A percentile compares a stretch with the other conserved stretches of the same genome.
Evolutionary conservation across 148 eudicot genomes (phyloP).

Genomic region (Bassia scoparia): DNA sequence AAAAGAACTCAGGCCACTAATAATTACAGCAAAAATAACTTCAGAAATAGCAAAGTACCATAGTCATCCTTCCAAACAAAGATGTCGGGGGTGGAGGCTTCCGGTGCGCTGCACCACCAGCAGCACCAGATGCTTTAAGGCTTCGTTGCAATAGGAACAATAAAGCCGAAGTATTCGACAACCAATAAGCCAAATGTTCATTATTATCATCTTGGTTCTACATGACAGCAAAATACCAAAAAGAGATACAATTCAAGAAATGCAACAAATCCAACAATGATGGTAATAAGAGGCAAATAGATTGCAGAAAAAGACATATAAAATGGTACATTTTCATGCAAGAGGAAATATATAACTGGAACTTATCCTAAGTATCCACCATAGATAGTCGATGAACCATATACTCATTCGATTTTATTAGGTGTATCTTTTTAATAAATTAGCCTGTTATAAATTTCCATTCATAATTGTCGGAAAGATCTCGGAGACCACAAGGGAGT

Average conservation of each 20-base stretch:
- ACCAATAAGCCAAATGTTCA: conserved; percentile 86
- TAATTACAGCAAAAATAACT: not conserved
- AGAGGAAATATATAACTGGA: not conserved
- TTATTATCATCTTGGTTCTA: conserved; percentile 90
- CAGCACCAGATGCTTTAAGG: conserved; percentile 60
- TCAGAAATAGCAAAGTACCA: conserved; percentile 45
- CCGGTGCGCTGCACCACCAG: conserved; percentile 48
- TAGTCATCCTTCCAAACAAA: conserved; percentile 93
- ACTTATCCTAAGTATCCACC: not conserved
- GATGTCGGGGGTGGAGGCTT: conserved; percentile 88
- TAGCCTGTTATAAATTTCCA: no score
- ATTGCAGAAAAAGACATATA: not conserved
- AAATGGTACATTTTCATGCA: not conserved
- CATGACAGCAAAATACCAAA: conserved; percentile 13
- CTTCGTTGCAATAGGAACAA: conserved; percentile 87
- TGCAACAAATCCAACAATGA: not conserved
- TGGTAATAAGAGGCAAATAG: not conserved
- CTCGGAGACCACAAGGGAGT: no score
- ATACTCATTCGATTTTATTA: not conserved
- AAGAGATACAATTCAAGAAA: not conserved
- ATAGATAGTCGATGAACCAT: not conserved
- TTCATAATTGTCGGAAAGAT: no score
- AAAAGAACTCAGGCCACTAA: not conserved
- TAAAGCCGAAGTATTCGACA: conserved; percentile 85
- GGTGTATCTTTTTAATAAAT: no score